Base-by-base conservation (phyloP, 805 yeast genomes). In the Maudiozyma saulgeensis region DNA sequence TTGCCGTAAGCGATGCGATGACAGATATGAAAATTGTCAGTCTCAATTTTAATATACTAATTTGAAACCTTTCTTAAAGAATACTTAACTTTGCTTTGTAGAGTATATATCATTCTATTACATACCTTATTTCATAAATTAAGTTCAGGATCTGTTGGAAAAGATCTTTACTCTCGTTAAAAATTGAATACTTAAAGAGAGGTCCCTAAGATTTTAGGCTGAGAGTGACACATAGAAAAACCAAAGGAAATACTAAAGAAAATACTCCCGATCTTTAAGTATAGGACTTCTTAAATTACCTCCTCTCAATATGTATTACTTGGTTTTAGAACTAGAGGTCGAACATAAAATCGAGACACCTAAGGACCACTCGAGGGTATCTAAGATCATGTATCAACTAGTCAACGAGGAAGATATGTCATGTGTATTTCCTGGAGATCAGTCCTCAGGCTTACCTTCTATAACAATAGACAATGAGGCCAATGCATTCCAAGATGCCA, bases 301-400 rank as follows among this genome's bases (percentile, higher is more conserved):
- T 28, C 7, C 16, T 15, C 15, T 35, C 42, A 23, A 39, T 19
- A 52, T 55, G 56, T 48, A 38, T 34, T 55, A 52, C 42, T 51
- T 55, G 11, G 41, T 56, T 18, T 18, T 56, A 21, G 59, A 52
- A 39, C 9, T 50, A 9, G 44, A 41, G n/a, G 47, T 44, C 3
- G 49, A 47, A 44, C 55, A 52, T 21, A 37, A 32, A 31, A 39
- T 45, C 21, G 52, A 52, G 39, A 56, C 55, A 1, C 67, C 67
- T 15, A 80, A 78, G 58, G 95, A 86, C 64, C 74, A 85, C 32
- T 73, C 83, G 4, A 89, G 83, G 62, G 71, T 82, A 49, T 74
- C 80, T 35, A 86, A 81, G 60, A 63, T 87, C 15, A 79, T 86
- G 3, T 87, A 91, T 86, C 66, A 75, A 28, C 58, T 81, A 4